Percentiles rank a stretch among this genome's conserved stretches.
These are phyloP conservation scores for Psilocybe tampanensis DNA, from an alignment of 768 basidiomycete genomes.

Conservation along the genomic window DNA sequence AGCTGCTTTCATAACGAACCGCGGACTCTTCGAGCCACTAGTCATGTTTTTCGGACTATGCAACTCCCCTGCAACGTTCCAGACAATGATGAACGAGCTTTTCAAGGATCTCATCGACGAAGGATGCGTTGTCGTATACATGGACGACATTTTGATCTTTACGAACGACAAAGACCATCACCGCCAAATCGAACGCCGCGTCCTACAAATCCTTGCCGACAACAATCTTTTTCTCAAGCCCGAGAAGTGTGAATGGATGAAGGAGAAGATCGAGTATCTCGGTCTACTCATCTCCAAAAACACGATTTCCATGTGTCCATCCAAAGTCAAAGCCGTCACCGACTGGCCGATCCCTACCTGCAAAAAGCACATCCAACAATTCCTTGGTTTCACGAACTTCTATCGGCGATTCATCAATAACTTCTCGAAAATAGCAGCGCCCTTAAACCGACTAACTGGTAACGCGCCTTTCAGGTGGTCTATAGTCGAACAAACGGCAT, in stretches of 20 bases:
- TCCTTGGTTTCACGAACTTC: constrained; percentile 43
- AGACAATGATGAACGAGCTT: constrained; percentile 8
- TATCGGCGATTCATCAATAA: constrained; percentile 33
- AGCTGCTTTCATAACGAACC: constrained; percentile 15
- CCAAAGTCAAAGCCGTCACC: constrained; percentile 29
- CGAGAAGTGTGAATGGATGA: not conserved
- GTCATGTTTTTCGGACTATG: constrained; percentile 40
- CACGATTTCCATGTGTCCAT: constrained; percentile 30
- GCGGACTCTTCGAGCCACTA: constrained; percentile 34
- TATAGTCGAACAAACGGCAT: not conserved
- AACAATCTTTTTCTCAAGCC: constrained; percentile 12
- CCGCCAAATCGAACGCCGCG: not conserved
- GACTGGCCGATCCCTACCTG: constrained; percentile 33
- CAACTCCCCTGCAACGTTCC: constrained; percentile 24
- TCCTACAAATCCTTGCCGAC: constrained; percentile 23
- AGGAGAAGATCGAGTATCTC: constrained; percentile 23
- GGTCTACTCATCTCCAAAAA: constrained; percentile 24
- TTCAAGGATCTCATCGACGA: not conserved
- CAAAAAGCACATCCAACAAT: constrained; percentile 35
- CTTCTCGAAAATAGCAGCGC: constrained; percentile 29
- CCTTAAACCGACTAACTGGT: constrained; percentile 15
- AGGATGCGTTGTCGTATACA: constrained; percentile 34
- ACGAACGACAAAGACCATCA: constrained; percentile 11
- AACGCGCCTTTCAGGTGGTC: constrained; percentile 8
- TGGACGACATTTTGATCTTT: constrained; percentile 44